Base-by-base conservation (phyloP, 768 basidiomycete genomes). In the Rhizopogon salebrosus region DNA sequence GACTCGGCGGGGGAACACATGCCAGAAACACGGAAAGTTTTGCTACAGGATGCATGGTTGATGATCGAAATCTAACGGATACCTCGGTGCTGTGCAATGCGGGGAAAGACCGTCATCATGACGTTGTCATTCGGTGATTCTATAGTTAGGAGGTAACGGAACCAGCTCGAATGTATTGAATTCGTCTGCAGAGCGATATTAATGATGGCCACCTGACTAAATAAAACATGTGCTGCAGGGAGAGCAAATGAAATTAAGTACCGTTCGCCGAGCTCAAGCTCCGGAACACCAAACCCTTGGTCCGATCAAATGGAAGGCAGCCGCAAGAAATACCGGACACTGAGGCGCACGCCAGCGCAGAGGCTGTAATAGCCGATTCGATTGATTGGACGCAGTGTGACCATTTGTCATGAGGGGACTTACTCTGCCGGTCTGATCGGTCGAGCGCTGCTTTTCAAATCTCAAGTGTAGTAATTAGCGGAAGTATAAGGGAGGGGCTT, bases 261-360 rank as follows among this genome's bases (percentile, higher is more conserved):
- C 27, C n/a, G 2, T 18, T 42, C 41, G n/a, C 26, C 41, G 38
- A 39, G 20, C 38, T 39, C 38, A 11, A 9, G 18, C 10, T 38
- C 37, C 38, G 41, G 26, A 6, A 1, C n/a, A 26, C 18, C 26
- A 26, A 18, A 18, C n/a, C 26, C n/a, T 42, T 42, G 26, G 31
- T 38, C 41, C 51, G 41, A 53, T 37, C 54, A 42, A 53, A 52
- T 51, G 54, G 54, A 55, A 55, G 23, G 20, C 27, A 2, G 6
- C 10, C 11, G 10, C 7, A 6, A 27, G 5, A 27, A 9, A 27
- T 20, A 27, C 43, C 29, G 29, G 43, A 45, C n/a, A n/a, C 27
- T 26, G 5, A 43, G 42, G 42, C 3, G 41, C 9, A 24, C 41
- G 16, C 23, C 8, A 41, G 14, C 16, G 6, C 41, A 43, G n/a